phyloP scores from a whole-genome alignment of 2,329 filamentous ascomycete species.

The Venturiaceae sp. region DNA sequence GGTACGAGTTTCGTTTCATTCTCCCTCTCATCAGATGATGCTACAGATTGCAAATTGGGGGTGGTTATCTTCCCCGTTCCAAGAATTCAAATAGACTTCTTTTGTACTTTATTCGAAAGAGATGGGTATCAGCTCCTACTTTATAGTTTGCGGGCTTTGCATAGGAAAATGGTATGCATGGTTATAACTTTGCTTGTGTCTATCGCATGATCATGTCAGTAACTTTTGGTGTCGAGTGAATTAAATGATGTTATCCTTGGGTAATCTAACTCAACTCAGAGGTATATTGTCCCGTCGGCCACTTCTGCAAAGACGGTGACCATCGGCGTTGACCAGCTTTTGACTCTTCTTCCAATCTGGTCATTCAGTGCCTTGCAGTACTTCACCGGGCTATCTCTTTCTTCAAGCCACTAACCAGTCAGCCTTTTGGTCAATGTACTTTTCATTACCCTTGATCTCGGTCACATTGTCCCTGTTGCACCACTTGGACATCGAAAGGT shows the following conservation, averaged over 20 bases:
- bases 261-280: too few species aligned
- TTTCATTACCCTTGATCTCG: too few species aligned
- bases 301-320: too few species aligned
- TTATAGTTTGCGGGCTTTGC: neutral
- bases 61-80: neutral
- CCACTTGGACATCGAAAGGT: too few species aligned
- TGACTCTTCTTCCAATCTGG: too few species aligned
- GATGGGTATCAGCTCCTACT: neutral
- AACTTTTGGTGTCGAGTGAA: neutral
- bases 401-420: too few species aligned
- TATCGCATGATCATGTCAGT: neutral
- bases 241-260: neutral
- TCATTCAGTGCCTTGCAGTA: too few species aligned
- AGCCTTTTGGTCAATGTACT: too few species aligned
- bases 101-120: conserved; percentile 2
- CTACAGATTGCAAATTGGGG: neutral
- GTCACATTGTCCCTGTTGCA: too few species aligned
- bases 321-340: too few species aligned
- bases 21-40: neutral
- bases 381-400: too few species aligned
- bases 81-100: neutral
- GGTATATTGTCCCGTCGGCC: too few species aligned
- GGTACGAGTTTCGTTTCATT: neutral
- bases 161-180: neutral
- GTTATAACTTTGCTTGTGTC: neutral